phyloP scores from a whole-genome alignment of 768 basidiomycete species.

The Trametes cinnabarina region DNA sequence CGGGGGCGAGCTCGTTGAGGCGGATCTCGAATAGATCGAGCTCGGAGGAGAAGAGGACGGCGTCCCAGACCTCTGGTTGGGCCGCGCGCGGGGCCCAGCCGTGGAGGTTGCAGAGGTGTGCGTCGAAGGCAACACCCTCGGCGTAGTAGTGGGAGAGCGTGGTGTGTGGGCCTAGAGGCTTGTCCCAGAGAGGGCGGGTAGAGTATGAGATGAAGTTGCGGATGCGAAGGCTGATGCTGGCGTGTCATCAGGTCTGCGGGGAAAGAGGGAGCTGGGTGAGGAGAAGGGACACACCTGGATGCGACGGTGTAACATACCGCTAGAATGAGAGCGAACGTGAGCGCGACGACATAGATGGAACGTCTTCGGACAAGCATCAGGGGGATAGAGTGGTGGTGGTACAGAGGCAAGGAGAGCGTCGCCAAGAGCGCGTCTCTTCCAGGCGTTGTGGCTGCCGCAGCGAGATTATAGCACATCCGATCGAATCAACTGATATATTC shows the following conservation, averaged over 20 bases:
- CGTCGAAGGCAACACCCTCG: constrained; percentile 46
- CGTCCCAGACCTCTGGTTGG: constrained; percentile 44
- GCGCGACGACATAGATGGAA: constrained; percentile 5
- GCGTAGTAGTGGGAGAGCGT: constrained; percentile 57
- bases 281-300: constrained; percentile 4
- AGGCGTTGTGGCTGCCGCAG: neutral
- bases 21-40: constrained; percentile 63
- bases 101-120: constrained; percentile 49
- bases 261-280: neutral
- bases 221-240: constrained; percentile 46
- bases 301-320: constrained; percentile 9
- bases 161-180: constrained; percentile 44
- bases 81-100: constrained; percentile 46
- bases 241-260: neutral
- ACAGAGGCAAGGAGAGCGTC: neutral
- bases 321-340: constrained; percentile 2
- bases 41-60: constrained; percentile 62
- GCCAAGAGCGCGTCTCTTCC: neutral
- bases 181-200: constrained; percentile 61
- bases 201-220: constrained; percentile 53
- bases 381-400: neutral
- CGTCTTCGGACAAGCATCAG: constrained; percentile 18
- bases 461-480: neutral
- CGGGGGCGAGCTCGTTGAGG: constrained; percentile 54
- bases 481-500: neutral